Base-by-base conservation (phyloP, 148 eudicot species). In the Camellia granthamiana region DNA sequence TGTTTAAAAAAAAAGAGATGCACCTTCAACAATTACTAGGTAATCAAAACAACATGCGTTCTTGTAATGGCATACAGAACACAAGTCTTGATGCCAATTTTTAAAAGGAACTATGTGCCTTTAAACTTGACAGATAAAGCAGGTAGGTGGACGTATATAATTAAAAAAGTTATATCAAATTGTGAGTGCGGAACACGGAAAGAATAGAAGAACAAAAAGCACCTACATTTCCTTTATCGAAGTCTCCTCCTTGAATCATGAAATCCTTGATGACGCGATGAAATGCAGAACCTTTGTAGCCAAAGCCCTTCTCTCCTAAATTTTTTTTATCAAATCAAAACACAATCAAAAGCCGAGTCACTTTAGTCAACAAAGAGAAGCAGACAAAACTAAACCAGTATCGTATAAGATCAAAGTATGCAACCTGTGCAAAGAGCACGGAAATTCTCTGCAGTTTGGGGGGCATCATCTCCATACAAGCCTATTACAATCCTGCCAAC, bases 161-260 rank as follows among this genome's bases (percentile, higher is more conserved):
- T 64, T 14, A 5, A 46, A 21, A 71, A 51, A 63, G 16, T 62
- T 66, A 41, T 8, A 3, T 63, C 79, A 7, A 63, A 61, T 51
- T 1, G 2, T 23, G 21, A 75, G 51, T 41, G 8, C 54, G 61
- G 15, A 54, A 41, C 15, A 75, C 2, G 10, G 23, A 75, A 76
- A 21, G 23, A 15, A 66, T 10, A 68, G 69, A 71, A 63, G 18
- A 61, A 74, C 67, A 52, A 60, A 9, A 12, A 77, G 74, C 21
- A 79, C 94, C 78, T 86, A 94, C 99, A 86, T 96, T 94, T 87
- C 99, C 99, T 55, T 92, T 94, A 54, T 96, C 98, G 56, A 96
- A 93, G 80, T 96, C 99, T 81, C 99, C 99, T 60, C 99, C 99
- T 86, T 96, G 99, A 83, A 96, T 94, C 99, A 96, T 96, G 82